Evolutionary conservation across 768 basidiomycete genomes (phyloP).

Genomic region (Suillus sp.): DNA sequence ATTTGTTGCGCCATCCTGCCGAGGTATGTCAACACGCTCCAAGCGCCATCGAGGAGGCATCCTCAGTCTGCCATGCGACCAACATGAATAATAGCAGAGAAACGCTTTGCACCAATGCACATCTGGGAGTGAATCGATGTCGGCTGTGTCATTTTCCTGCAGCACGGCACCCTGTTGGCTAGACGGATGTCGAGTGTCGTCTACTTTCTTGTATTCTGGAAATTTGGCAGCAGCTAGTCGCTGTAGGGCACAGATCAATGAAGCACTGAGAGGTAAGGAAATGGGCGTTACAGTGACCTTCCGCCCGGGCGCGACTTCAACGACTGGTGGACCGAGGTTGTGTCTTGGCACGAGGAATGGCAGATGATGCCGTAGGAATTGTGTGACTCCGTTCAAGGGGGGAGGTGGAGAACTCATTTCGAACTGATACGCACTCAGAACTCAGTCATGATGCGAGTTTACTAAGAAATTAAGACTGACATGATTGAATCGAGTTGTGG

Average conservation of each 20-base stretch:
- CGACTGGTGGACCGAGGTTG: too few species aligned
- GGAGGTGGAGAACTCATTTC: not conserved
- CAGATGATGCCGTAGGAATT: not conserved
- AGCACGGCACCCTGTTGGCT: too few species aligned
- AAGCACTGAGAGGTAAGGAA: not conserved
- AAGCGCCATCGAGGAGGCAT: not conserved
- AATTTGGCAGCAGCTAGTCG: not conserved
- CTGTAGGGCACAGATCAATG: not conserved
- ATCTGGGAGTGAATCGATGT: too few species aligned
- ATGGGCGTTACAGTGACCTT: not conserved
- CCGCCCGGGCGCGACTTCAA: too few species aligned
- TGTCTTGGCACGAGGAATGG: not conserved
- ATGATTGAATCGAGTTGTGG: not conserved
- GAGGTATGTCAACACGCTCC: not conserved
- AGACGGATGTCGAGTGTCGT: too few species aligned
- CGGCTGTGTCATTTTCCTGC: too few species aligned
- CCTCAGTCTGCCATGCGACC: conserved; percentile 4
- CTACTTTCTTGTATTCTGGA: too few species aligned
- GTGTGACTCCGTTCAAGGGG: not conserved
- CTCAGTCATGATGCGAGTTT: not conserved
- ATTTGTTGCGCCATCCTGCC: not conserved
- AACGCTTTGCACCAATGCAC: not conserved
- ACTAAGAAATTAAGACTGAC: not conserved
- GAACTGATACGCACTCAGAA: not conserved
- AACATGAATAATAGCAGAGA: not conserved